Evolutionary conservation across 2,329 filamentous ascomycete genomes (phyloP), one percentile per base, ranked within the genome.

Genomic region (Thermoascus crustaceus): DNA sequence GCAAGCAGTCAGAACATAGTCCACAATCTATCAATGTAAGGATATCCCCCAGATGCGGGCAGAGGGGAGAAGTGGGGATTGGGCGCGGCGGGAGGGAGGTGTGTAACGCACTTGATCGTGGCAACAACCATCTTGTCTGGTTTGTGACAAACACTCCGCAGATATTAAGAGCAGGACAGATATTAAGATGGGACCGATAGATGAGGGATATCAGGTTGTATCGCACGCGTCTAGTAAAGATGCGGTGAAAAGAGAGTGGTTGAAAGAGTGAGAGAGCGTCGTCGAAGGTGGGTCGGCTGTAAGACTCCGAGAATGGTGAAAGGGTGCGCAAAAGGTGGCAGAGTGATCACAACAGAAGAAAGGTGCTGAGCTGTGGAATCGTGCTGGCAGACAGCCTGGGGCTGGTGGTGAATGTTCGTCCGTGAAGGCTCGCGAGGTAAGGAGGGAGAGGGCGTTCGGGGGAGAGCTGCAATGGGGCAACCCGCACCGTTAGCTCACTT

Each of bases 41-140:
- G 23, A 29, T 13, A 10, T 29, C n/a, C 8, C 22, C 13, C 16
- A 43, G 38, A 20, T 31, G 37, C 30, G 20, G 26, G 30, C 29
- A 30, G 30, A 34, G 13, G 24, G 30, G 32, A 29, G 20, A 37
- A 30, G 33, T 31, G 34, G 33, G 36, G 32, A 38, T 17, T 35
- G 34, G 37, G 19, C 22, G 40, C 32, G 34, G 32, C 22, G 31
- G 19, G 31, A 38, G 24, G 21, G 13, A 22, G 22, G 16, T 24
- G 11, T 17, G 13, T 30, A 37, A 66, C 72, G 50, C 62, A 78
- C 74, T 78, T 78, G 61, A 78, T 78, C 44, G 74, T 78, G 58
- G 74, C 73, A 50, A 78, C 74, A 58, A 76, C 73, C 71, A 74
- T 74, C 45, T 56, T 67, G 50, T 50, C 43, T 46, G 42, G 22